Base-by-base conservation (phyloP, 176 grass and related monocot genomes). In the Musa troglodytarum region DNA sequence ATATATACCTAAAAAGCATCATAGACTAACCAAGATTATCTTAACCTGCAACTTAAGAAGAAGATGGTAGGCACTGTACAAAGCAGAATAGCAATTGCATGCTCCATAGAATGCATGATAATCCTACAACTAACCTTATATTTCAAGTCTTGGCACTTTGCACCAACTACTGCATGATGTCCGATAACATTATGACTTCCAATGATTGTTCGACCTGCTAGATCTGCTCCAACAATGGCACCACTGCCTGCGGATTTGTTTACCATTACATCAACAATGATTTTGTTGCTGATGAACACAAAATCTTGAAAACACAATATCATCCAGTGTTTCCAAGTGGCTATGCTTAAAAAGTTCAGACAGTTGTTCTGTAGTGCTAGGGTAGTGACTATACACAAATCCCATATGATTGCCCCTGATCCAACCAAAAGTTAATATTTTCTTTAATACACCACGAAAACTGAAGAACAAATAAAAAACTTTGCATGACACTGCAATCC, bases 121-220 rank as follows among this genome's bases (percentile, higher is more conserved):
- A 71, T 20, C 49, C 71, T 52, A 64, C 51, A 82, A 24, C 68
- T 79, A 84, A 98, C 95, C 88, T 91, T 89, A 79, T 93, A 93
- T 93, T 98, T 93, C 50, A 98, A 82, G 87, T 98, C 94, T 81
- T 93, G 94, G 78, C 88, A 98, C 82, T 87, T 91, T 16, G 72
- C 80, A 76, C 94, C 94, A 84, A 98, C 86, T 22, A 87, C 80
- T 15, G 90, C 84, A 81, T 93, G 77, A 73, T 87, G 77, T 87
- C 90, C 94, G 23, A 93, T 84, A 53, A 89, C 63, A 91, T 91
- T 98, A 73, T 89, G 82, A 74, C 78, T 77, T 78, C 86, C 86
- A 73, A 98, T 85, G 69, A 86, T 59, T 76, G 90, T 93, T 20
- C 17, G 67, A 34, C 90, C 94, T 69, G 88, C 86, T 78, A 91